These are phyloP conservation scores for Pugionium dolabratum DNA, from an alignment of 345 rosid genomes.

Conservation along the genomic window DNA sequence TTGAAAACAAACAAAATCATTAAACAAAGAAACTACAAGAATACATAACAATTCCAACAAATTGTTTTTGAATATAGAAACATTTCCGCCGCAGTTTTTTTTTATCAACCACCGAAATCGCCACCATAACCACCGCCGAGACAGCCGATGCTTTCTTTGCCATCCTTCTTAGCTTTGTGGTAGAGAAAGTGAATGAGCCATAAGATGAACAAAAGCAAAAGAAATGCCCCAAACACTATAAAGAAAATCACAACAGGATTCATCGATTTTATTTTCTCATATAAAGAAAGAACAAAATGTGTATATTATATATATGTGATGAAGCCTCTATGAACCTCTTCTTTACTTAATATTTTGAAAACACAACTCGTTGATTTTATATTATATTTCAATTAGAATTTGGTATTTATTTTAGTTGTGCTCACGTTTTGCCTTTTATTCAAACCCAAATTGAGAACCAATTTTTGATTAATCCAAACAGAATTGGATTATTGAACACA, in stretches of 20 bases:
- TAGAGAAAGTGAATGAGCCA: constrained; percentile 39
- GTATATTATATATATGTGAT: not conserved
- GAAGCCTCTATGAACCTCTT: too few species aligned
- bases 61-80: not conserved
- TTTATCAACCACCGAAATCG: constrained; percentile 30
- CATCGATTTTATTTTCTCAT: constrained; percentile 1
- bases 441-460: too few species aligned
- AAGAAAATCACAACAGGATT: constrained; percentile 24
- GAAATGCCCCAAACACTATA: constrained; percentile 27
- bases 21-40: not conserved
- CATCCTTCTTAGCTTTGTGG: constrained; percentile 42
- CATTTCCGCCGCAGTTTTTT: not conserved
- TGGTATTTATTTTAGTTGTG: too few species aligned
- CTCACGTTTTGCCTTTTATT: too few species aligned
- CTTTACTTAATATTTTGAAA: too few species aligned
- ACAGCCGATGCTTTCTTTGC: constrained; percentile 39
- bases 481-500: too few species aligned
- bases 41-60: not conserved
- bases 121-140: constrained; percentile 39
- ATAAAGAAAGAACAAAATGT: not conserved
- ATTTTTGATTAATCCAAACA: too few species aligned
- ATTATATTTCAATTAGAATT: too few species aligned
- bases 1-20: not conserved
- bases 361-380: too few species aligned
- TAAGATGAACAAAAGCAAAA: constrained; percentile 25